Evolutionary conservation across 2,329 filamentous ascomycete species (phyloP).

Genomic region (Fusarium drepaniforme): DNA sequence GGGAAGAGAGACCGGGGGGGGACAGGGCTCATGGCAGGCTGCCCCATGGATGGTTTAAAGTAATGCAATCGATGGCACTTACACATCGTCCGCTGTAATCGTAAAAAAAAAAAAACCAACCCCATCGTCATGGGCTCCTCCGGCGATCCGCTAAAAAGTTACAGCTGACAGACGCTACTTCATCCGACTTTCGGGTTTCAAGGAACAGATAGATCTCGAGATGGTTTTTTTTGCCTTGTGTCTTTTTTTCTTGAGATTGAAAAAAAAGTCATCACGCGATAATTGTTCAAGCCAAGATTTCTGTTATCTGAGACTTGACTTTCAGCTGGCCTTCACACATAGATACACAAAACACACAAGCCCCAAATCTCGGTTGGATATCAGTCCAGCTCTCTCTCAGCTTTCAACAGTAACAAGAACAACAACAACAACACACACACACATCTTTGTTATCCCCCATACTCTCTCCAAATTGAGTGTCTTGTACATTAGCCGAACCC

Average conservation of each 20-base stretch:
- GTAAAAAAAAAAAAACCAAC: not conserved
- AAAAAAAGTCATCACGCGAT: constrained; percentile 13
- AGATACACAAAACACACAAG: not conserved
- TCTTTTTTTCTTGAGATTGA: not conserved
- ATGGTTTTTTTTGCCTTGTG: not conserved
- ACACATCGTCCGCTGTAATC: constrained; percentile 36
- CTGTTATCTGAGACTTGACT: not conserved
- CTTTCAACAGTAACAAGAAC: not conserved
- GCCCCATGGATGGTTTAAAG: not conserved
- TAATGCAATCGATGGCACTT: constrained; percentile 37
- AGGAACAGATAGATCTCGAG: constrained; percentile 12
- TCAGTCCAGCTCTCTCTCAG: constrained; percentile 1
- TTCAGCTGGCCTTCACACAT: not conserved
- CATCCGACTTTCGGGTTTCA: constrained; percentile 17
- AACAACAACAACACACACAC: constrained; percentile 8
- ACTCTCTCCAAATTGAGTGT: constrained; percentile 6
- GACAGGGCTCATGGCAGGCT: too few species aligned
- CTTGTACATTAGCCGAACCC: constrained; percentile 18
- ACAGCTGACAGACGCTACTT: not conserved
- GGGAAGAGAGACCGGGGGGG: not conserved
- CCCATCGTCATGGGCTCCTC: constrained; percentile 17
- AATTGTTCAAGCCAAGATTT: not conserved
- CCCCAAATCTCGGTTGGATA: constrained; percentile 28
- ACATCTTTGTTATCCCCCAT: constrained; percentile 7
- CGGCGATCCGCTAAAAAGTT: constrained; percentile 20